A percentile compares a stretch with the other conserved stretches of the same genome.
These are phyloP conservation scores for Cryomyces minteri DNA, from an alignment of 495 filamentous ascomycete genomes.

Conservation along the genomic window DNA sequence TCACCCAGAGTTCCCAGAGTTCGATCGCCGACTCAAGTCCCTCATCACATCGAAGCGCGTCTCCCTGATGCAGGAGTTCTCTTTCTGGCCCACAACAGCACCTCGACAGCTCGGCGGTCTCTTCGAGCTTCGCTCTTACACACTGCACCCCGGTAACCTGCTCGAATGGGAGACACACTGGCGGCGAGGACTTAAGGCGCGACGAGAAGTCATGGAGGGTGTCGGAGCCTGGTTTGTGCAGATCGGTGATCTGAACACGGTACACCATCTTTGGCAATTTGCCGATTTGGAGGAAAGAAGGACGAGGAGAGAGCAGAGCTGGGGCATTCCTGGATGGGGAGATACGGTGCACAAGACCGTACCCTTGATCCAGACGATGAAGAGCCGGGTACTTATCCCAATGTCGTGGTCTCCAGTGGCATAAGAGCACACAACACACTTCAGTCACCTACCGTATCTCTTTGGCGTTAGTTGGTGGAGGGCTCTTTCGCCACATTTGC, in stretches of 20 bases:
- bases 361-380: conserved; percentile 89
- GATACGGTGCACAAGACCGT: conserved; percentile 98
- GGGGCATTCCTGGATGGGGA: conserved; percentile 88
- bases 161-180: conserved; percentile 98
- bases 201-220: conserved; percentile 93
- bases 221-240: conserved; percentile 98
- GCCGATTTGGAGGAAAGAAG: conserved; percentile 89
- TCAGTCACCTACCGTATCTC: too few relatives aligned
- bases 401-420: conserved; percentile 93
- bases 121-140: conserved; percentile 96
- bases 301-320: conserved; percentile 80
- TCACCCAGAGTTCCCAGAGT: conserved; percentile 64
- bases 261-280: conserved; percentile 98
- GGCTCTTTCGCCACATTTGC: too few relatives aligned
- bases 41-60: conserved; percentile 68
- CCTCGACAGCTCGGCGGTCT: conserved; percentile 79
- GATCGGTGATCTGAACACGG: conserved; percentile 91
- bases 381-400: conserved; percentile 79
- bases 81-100: conserved; percentile 93
- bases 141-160: conserved; percentile 83
- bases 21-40: conserved; percentile 60
- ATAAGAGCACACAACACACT: conserved; percentile 16
- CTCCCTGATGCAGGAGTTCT: conserved; percentile 98
- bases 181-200: conserved; percentile 77
- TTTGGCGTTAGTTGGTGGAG: too few relatives aligned